These are phyloP conservation scores for Euryodendron excelsum DNA, from an alignment of 148 eudicot species.

Conservation along the genomic window DNA sequence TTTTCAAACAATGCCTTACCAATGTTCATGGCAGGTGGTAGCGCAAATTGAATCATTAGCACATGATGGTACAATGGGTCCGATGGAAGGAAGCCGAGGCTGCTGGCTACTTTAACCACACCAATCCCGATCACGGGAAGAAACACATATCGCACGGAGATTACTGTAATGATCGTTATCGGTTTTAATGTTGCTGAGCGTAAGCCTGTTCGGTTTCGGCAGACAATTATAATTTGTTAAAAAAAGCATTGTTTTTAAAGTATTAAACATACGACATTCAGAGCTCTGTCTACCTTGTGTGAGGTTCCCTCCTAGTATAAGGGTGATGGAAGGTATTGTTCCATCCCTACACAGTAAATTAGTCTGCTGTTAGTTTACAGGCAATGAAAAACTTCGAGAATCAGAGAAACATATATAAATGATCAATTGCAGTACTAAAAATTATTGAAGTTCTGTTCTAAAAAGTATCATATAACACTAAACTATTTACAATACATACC, in stretches of 20 bases:
- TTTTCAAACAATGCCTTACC: slow-evolving; percentile 27
- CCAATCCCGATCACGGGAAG: slow-evolving; percentile 70
- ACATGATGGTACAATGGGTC: slow-evolving; percentile 75
- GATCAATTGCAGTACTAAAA: no score
- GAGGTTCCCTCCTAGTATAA: slow-evolving; percentile 83
- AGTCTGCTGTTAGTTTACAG: neutral
- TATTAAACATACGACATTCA: neutral
- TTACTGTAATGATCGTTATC: slow-evolving; percentile 34
- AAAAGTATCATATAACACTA: no score
- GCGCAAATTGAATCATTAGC: slow-evolving; percentile 69
- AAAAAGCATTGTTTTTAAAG: neutral
- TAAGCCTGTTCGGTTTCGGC: slow-evolving; percentile 47
- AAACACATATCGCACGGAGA: slow-evolving; percentile 54
- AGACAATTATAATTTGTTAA: neutral
- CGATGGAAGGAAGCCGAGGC: slow-evolving; percentile 65
- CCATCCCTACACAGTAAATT: slow-evolving; percentile 45
- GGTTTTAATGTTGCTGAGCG: slow-evolving; percentile 40
- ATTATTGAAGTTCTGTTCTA: no score
- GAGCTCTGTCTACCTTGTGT: slow-evolving; percentile 51
- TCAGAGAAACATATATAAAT: neutral
- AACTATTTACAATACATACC: slow-evolving; percentile 65
- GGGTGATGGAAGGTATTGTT: slow-evolving; percentile 73
- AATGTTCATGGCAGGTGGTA: slow-evolving; percentile 91
- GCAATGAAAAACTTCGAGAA: neutral
- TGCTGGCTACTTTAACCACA: slow-evolving; percentile 53